Evolutionary conservation across 2,329 filamentous ascomycete species (phyloP).

Genomic region (Sclerotinia nivalis): DNA sequence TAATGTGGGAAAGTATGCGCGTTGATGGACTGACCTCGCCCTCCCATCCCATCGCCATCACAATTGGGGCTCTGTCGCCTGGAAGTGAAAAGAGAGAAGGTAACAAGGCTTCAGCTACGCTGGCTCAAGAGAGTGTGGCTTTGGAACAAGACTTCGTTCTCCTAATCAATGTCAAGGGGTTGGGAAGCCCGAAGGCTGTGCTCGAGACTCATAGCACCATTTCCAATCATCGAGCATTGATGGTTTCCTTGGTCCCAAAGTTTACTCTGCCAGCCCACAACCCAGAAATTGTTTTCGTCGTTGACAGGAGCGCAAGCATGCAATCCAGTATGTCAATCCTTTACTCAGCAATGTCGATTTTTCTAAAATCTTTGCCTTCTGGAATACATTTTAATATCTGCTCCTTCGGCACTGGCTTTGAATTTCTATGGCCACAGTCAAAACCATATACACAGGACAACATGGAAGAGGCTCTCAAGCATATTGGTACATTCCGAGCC

Average conservation of each 20-base stretch:
- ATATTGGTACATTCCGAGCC: slow-evolving; percentile 48
- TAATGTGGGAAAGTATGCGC: slow-evolving; percentile 55
- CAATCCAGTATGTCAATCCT: slow-evolving; percentile 53
- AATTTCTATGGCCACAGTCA: slow-evolving; percentile 52
- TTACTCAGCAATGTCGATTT: slow-evolving; percentile 58
- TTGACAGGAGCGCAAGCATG: slow-evolving; percentile 73
- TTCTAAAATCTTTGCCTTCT: slow-evolving; percentile 64
- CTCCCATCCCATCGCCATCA: slow-evolving; percentile 66
- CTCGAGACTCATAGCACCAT: slow-evolving; percentile 66
- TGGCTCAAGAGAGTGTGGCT: slow-evolving; percentile 53
- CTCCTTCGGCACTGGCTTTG: slow-evolving; percentile 57
- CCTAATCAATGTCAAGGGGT: slow-evolving; percentile 60
- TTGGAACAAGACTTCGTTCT: slow-evolving; percentile 68
- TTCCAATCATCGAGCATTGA: slow-evolving; percentile 63
- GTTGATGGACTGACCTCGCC: slow-evolving; percentile 66
- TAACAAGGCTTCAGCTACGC: slow-evolving; percentile 61
- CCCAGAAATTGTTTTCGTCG: slow-evolving; percentile 70
- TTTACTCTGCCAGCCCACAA: slow-evolving; percentile 59
- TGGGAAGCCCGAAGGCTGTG: slow-evolving; percentile 61
- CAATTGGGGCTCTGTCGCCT: slow-evolving; percentile 59
- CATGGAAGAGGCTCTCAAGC: slow-evolving; percentile 46
- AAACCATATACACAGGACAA: slow-evolving; percentile 48
- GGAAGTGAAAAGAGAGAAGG: slow-evolving; percentile 50
- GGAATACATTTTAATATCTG: slow-evolving; percentile 70
- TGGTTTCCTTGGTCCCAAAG: slow-evolving; percentile 70